Conservation (phyloP, 2,329 filamentous ascomycete genomes). For the Trichocomaceae sp. region DNA sequence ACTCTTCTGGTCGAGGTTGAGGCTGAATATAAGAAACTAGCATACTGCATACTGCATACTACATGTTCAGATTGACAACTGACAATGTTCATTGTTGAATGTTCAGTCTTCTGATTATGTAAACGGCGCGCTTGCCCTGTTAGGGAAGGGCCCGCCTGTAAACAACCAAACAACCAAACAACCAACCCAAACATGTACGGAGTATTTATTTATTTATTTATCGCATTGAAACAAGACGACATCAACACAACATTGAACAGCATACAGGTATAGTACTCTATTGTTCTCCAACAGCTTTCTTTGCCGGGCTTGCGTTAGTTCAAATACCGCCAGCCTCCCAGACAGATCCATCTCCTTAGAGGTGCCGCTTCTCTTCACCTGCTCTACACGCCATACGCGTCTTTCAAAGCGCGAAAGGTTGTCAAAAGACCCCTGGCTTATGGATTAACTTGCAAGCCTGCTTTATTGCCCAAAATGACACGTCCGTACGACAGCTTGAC, state of each 20-base stretch:
- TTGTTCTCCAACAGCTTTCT: background rate
- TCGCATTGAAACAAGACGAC: too few species aligned
- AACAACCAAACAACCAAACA: conserved; percentile 12
- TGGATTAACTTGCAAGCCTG: background rate
- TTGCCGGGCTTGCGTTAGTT: background rate
- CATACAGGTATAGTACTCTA: too few species aligned
- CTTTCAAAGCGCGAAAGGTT: background rate
- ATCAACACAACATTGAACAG: too few species aligned
- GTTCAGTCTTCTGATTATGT: too few species aligned
- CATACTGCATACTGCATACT: too few species aligned
- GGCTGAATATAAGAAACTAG: too few species aligned
- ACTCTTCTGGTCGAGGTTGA: too few species aligned
- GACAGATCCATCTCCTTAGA: background rate
- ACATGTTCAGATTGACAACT: too few species aligned
- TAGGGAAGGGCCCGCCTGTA: conserved; percentile 10
- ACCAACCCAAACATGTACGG: too few species aligned
- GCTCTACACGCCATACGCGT: background rate
- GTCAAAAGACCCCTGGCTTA: background rate
- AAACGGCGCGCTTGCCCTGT: background rate
- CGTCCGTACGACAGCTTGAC: conserved; percentile 14
- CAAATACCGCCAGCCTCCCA: background rate
- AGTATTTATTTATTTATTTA: too few species aligned
- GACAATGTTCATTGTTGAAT: too few species aligned
- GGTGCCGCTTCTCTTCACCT: background rate
- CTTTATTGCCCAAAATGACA: background rate